Evolutionary conservation across 345 rosid genomes (phyloP).

Genomic region (Bruguiera sexangula): DNA sequence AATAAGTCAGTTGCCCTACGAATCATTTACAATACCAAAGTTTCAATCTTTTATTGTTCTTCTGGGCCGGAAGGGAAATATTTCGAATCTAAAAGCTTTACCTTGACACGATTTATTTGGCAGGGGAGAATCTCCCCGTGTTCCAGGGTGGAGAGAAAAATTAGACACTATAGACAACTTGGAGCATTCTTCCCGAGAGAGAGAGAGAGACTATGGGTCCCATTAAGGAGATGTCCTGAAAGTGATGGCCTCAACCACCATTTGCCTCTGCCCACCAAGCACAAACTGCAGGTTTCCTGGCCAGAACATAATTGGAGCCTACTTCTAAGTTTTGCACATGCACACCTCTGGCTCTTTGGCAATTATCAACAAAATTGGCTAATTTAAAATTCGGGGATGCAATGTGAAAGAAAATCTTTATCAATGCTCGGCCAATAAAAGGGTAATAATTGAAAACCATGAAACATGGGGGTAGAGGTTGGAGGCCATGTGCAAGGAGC

Average conservation of each 20-base stretch:
- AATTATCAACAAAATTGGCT: slow-evolving; percentile 14
- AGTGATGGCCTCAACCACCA: slow-evolving; percentile 20
- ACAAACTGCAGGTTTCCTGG: background rate
- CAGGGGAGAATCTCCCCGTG: slow-evolving; percentile 34
- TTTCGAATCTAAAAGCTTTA: background rate
- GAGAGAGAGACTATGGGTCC: slow-evolving; percentile 12
- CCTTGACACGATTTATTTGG: slow-evolving; percentile 14
- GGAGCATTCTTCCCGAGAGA: slow-evolving; percentile 31
- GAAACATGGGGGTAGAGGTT: slow-evolving; percentile 29
- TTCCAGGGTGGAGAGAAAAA: slow-evolving; percentile 11
- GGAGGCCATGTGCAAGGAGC: slow-evolving; percentile 53
- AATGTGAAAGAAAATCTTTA: background rate
- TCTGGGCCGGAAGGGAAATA: background rate
- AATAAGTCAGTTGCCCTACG: too few relatives aligned
- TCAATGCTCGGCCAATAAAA: slow-evolving; percentile 15
- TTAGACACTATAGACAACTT: slow-evolving; percentile 28
- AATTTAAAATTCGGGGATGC: background rate
- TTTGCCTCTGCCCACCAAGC: slow-evolving; percentile 30
- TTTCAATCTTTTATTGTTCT: background rate
- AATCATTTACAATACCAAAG: too few relatives aligned
- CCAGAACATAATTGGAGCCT: slow-evolving; percentile 14
- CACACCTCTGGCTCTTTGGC: slow-evolving; percentile 29
- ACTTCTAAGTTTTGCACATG: slow-evolving; percentile 31
- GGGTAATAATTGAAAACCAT: slow-evolving; percentile 31
- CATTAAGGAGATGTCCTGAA: slow-evolving; percentile 6